Evolutionary conservation across 2,329 filamentous ascomycete species (phyloP), one percentile per base, ranked within the genome.

Genomic region (Ceratocystis colombiana): DNA sequence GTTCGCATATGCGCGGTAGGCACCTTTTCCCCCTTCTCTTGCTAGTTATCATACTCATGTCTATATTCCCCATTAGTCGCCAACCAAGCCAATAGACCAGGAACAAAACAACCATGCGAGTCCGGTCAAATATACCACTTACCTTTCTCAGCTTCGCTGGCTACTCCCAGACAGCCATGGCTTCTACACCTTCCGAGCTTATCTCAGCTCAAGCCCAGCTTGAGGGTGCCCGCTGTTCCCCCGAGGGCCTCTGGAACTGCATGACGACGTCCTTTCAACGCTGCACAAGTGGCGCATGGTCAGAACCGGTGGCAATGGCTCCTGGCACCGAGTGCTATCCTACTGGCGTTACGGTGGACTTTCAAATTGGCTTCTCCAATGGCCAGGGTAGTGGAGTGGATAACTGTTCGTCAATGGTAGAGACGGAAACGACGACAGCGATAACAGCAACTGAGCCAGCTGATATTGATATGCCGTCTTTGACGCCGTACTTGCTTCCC

Each of bases 181-280:
- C 44, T 28, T 28, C 41, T 46, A n/a, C 30, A 6, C 17, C 41
- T 20, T 20, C 17, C 2, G 41, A 53, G 48, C 22, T 53, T 15
- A 53, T 12, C 3, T 53, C 48, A 8, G 20, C 22, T n/a, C 71
- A 72, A n/a, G 70, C 71, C 15, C 71, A 76, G 68, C 68, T 72
- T 12, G 72, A 70, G 2, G 78, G 78, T 22, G 72, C 76, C 1
- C 69, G 72, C 3, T 82, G 80, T 71, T 72, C 73, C 10, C 70
- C 73, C 12, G 80, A 83, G 67, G 80, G 80, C n/a, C 76, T 78
- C 68, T 83, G 80, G 80, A 80, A 82, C 72, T 83, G 81, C 74
- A 78, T 82, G 74, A 75, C 74, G 0, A 73, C 69, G 22, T 75
- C 73, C 44, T 83, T 78, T 73, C 80, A 83, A 72, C 76, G 80